phyloP scores from a whole-genome alignment of 2,329 filamentous ascomycete genomes.

The Lasiodiplodia citricola region DNA sequence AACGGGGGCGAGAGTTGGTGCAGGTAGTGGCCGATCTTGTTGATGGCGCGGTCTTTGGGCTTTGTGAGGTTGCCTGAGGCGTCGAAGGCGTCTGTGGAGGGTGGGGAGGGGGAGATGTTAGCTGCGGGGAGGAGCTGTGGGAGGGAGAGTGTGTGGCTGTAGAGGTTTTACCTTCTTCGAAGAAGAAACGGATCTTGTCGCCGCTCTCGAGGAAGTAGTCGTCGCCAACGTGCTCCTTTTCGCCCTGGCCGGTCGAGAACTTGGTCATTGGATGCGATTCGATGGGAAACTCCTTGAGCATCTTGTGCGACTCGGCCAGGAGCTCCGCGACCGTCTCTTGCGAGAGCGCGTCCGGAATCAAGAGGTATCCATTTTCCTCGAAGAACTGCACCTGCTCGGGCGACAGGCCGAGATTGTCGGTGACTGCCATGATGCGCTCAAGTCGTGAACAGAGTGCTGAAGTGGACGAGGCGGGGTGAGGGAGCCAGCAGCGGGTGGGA shows the following conservation, averaged over 20 bases:
- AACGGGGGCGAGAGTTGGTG: constrained; percentile 54
- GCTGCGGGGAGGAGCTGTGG: background rate
- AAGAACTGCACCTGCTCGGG: constrained; percentile 74
- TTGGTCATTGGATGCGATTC: constrained; percentile 87
- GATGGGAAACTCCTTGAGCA: constrained; percentile 80
- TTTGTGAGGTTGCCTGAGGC: constrained; percentile 68
- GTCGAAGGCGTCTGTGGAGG: constrained; percentile 74
- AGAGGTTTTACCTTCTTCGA: constrained; percentile 70
- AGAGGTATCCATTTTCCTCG: constrained; percentile 83
- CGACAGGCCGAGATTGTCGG: constrained; percentile 62
- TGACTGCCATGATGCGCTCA: constrained; percentile 1
- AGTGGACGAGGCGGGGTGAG: background rate
- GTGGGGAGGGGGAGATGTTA: background rate
- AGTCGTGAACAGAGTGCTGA: background rate
- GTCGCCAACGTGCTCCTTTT: constrained; percentile 79
- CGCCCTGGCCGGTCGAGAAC: constrained; percentile 83
- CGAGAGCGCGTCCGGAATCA: constrained; percentile 78
- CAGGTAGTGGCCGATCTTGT: constrained; percentile 63
- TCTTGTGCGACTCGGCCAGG: constrained; percentile 72
- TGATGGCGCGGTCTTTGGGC: constrained; percentile 84
- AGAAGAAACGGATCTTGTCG: constrained; percentile 95
- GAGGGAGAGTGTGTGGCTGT: background rate
- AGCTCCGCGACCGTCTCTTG: constrained; percentile 69
- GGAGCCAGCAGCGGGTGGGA: background rate
- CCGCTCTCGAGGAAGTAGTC: constrained; percentile 90